Evolutionary conservation across 805 yeast genomes (phyloP).

Genomic region (Schizosaccharomyces lindneri): DNA sequence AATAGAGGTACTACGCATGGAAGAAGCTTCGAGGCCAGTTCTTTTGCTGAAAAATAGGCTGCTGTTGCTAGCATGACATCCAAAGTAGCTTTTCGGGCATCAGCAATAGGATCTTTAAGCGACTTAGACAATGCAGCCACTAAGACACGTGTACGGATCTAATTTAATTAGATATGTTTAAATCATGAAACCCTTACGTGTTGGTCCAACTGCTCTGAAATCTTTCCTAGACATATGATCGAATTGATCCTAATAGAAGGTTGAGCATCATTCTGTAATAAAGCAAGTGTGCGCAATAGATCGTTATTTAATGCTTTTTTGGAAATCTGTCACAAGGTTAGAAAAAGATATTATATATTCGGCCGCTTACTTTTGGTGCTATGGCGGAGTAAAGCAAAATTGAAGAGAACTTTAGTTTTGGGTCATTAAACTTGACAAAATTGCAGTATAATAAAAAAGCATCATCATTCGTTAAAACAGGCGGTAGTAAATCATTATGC

Average conservation of each 20-base stretch:
- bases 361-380: not conserved
- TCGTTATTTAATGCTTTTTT: conserved; percentile 65
- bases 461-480: not conserved
- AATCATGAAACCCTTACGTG: conserved; percentile 8
- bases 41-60: conserved; percentile 43
- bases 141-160: conserved; percentile 37
- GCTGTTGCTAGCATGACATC: conserved; percentile 42
- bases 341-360: not conserved
- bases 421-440: not conserved
- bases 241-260: conserved; percentile 62
- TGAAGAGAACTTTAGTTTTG: not conserved
- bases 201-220: conserved; percentile 26
- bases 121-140: conserved; percentile 73
- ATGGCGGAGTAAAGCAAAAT: not conserved
- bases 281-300: conserved; percentile 53
- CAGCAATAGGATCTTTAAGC: conserved; percentile 51
- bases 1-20: conserved; percentile 70
- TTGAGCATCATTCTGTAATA: conserved; percentile 49
- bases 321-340: not conserved
- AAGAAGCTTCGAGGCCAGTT: conserved; percentile 54
- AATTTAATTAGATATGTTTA: not conserved
- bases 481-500: not conserved
- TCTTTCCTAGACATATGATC: conserved; percentile 38
- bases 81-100: conserved; percentile 52
- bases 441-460: not conserved